Evolutionary conservation across 345 rosid species (phyloP), one percentile per base, ranked within the genome.

Genomic region (Citrus medica): DNA sequence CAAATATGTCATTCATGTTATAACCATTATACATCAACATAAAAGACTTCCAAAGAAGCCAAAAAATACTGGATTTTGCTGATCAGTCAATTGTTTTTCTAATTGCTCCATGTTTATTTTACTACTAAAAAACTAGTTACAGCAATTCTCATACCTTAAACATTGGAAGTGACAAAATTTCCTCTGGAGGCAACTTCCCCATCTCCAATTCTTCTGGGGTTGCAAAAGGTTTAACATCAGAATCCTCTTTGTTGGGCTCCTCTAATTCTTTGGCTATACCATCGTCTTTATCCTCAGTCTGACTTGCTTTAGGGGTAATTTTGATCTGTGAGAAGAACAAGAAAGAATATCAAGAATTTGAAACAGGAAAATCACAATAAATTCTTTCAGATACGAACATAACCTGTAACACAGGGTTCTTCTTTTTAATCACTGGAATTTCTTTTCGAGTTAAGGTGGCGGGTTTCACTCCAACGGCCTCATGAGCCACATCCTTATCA

Each of bases 101-200:
- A 73, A 28, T 56, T 51, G 67, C 58, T 25, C 19, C 66, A 73
- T 37, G 0, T 40, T 64, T 10, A 25, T 67, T 79, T 9, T 32
- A 28, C 56, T 33, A 53, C 72, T 21, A 67, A 42, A 75, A 80
- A 82, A 32, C 74, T 67, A 67, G 67, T 51, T 24, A 69, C 62
- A 68, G 38, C 67, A 60, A 69, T 69, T 70, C 61, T 7, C 53
- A 55, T 85, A 92, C 98, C 98, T 94, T 94, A 80, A 94, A 92
- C 92, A 87, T 89, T 51, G 98, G 97, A 78, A 94, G 91, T 19
- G 97, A 92, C 60, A 95, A 82, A 83, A 95, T 92, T 84, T 95
- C 97, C 83, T 94, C 97, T 32, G 94, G 90, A 64, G 92, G 95
- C 79, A 94, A 86, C 90, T 87, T 88, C 76, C 94, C 93, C 74